These are phyloP conservation scores for Leccinum imitatum DNA, from an alignment of 768 basidiomycete species.

Conservation along the genomic window DNA sequence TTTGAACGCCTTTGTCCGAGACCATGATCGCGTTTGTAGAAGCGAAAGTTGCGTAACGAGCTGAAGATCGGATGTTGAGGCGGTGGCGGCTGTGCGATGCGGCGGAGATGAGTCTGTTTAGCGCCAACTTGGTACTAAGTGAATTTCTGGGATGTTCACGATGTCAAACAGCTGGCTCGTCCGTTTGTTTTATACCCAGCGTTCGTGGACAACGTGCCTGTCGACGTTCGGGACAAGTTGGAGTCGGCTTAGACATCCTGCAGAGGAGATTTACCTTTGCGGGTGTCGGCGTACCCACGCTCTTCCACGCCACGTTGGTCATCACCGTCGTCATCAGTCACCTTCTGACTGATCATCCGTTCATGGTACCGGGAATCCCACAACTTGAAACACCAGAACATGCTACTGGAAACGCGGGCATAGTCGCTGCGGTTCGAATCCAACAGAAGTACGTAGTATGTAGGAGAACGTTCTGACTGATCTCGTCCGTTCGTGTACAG, in stretches of 20 bases:
- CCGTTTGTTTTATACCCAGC: slow-evolving; percentile 20
- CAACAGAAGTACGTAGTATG: background rate
- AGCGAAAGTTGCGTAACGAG: background rate
- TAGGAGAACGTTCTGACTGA: background rate
- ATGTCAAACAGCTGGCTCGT: background rate
- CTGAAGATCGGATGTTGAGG: background rate
- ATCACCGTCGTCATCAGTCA: background rate
- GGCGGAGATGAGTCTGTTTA: slow-evolving; percentile 2
- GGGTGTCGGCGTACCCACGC: slow-evolving; percentile 24
- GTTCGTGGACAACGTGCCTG: background rate
- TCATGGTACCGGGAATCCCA: background rate
- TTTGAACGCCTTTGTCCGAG: slow-evolving; percentile 28
- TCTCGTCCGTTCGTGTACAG: background rate
- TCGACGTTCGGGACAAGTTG: background rate
- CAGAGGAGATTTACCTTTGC: slow-evolving; percentile 24
- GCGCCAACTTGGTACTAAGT: background rate
- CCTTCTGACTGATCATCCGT: background rate
- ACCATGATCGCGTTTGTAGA: slow-evolving; percentile 16
- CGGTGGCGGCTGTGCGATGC: background rate
- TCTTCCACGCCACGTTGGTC: slow-evolving; percentile 14
- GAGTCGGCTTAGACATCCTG: slow-evolving; percentile 12
- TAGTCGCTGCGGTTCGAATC: background rate
- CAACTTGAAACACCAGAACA: too few species aligned
- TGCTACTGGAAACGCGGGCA: background rate
- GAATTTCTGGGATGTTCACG: slow-evolving; percentile 4